Conservation (phyloP, 495 filamentous ascomycete genomes). For the Talaromyces stipitatus region DNA sequence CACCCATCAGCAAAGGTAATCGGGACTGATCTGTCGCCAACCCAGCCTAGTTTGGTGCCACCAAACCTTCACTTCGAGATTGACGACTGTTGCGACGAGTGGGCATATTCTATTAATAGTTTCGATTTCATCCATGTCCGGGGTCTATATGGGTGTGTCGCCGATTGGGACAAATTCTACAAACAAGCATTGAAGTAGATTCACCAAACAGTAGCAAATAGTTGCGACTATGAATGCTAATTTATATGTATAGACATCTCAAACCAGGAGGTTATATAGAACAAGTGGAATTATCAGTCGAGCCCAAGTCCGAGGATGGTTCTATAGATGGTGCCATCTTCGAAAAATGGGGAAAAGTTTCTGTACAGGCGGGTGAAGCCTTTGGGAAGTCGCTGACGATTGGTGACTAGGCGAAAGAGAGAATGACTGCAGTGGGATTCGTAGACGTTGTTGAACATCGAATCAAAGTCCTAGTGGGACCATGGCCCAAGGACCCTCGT, state of each 20-base stretch:
- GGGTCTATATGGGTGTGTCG: constrained; percentile 47
- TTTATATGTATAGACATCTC: constrained; percentile 22
- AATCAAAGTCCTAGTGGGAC: constrained; percentile 59
- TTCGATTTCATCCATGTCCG: constrained; percentile 64
- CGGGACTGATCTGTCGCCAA: constrained; percentile 39
- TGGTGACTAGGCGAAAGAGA: constrained; percentile 26
- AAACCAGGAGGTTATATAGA: constrained; percentile 63
- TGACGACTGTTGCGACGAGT: constrained; percentile 45
- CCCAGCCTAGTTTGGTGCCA: constrained; percentile 30
- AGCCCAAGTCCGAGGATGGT: constrained; percentile 40
- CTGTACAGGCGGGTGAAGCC: constrained; percentile 42
- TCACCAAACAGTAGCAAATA: background rate
- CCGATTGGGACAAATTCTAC: constrained; percentile 49
- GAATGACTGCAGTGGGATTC: constrained; percentile 44
- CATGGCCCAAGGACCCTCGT: constrained; percentile 56
- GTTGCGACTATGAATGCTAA: background rate
- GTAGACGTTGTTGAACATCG: constrained; percentile 48
- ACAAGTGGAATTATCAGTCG: constrained; percentile 46
- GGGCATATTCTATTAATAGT: constrained; percentile 39
- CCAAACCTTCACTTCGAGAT: constrained; percentile 48
- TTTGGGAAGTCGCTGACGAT: constrained; percentile 42
- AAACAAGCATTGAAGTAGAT: constrained; percentile 21
- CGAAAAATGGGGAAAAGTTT: constrained; percentile 37
- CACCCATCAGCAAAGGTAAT: constrained; percentile 21
- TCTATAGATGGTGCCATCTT: constrained; percentile 30